Evolutionary conservation across 1,139 yeast species (phyloP).

Genomic region (Scheffersomyces titani): DNA sequence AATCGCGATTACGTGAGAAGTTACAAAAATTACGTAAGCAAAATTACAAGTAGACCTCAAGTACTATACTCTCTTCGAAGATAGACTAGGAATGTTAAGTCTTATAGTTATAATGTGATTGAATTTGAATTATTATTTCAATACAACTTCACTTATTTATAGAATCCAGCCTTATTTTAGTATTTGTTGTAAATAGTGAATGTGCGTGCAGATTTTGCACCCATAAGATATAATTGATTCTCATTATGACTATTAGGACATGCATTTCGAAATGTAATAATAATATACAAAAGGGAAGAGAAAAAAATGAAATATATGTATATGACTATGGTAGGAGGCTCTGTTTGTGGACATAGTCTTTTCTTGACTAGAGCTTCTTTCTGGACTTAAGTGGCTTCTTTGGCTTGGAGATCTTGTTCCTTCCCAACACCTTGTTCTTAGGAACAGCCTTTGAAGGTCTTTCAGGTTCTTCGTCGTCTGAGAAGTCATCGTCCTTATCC

Average conservation of each 20-base stretch:
- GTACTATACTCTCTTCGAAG: too few species aligned
- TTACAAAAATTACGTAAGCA: neutral
- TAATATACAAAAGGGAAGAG: neutral
- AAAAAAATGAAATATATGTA: neutral
- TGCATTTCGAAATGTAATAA: neutral
- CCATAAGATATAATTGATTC: neutral
- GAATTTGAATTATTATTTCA: too few species aligned
- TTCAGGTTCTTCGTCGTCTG: slow-evolving; percentile 44
- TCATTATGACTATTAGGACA: neutral
- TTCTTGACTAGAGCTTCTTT: slow-evolving; percentile 47
- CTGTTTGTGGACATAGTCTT: neutral
- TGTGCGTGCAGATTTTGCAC: neutral
- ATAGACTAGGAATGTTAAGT: too few species aligned
- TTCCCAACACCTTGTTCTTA: slow-evolving; percentile 14
- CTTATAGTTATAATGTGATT: too few species aligned
- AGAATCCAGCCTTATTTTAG: too few species aligned
- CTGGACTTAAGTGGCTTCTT: slow-evolving; percentile 57
- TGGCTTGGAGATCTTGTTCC: slow-evolving; percentile 36
- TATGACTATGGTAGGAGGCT: neutral
- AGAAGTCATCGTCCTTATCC: slow-evolving; percentile 53
- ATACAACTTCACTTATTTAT: too few species aligned
- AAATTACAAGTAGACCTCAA: neutral
- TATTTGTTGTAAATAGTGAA: neutral
- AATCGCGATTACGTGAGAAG: neutral
- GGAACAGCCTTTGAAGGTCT: slow-evolving; percentile 11